A percentile compares a stretch with the other conserved stretches of the same genome.
These are phyloP conservation scores for Alternaria triticina DNA, from an alignment of 2,329 filamentous ascomycete species.

Conservation along the genomic window DNA sequence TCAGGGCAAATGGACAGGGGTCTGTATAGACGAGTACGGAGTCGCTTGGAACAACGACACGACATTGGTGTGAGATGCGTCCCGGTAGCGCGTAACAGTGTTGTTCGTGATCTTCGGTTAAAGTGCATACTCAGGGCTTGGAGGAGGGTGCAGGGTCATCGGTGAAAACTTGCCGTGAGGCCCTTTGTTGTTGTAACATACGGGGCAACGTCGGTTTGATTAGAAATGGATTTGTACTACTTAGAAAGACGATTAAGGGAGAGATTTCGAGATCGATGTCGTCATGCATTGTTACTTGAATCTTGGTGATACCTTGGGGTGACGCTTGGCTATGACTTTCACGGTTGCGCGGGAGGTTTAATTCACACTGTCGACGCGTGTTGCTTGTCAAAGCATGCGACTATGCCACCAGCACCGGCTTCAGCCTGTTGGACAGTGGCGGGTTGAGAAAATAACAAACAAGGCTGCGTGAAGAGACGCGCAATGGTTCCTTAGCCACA, in stretches of 20 bases:
- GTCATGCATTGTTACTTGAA: background rate
- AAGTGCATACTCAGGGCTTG: background rate
- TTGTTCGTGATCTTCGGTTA: background rate
- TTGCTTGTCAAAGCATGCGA: background rate
- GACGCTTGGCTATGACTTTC: background rate
- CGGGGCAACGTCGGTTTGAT: background rate
- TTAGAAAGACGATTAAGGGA: background rate
- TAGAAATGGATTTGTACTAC: background rate
- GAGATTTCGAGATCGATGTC: background rate
- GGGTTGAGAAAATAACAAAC: background rate
- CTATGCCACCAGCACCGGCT: background rate
- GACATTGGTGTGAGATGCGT: background rate
- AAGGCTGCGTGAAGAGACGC: constrained; percentile 18
- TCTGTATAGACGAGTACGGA: constrained; percentile 4
- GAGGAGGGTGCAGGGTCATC: background rate
- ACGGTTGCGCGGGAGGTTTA: background rate
- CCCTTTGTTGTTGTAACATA: background rate
- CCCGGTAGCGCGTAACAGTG: background rate
- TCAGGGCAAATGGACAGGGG: constrained; percentile 25
- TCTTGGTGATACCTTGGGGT: background rate
- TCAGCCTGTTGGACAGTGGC: background rate
- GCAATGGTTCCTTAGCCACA: constrained; percentile 18
- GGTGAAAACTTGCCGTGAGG: background rate
- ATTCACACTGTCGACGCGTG: background rate
- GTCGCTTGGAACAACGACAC: background rate